Evolutionary conservation across 2,329 filamentous ascomycete genomes (phyloP).

Genomic region (Hortaea werneckii): DNA sequence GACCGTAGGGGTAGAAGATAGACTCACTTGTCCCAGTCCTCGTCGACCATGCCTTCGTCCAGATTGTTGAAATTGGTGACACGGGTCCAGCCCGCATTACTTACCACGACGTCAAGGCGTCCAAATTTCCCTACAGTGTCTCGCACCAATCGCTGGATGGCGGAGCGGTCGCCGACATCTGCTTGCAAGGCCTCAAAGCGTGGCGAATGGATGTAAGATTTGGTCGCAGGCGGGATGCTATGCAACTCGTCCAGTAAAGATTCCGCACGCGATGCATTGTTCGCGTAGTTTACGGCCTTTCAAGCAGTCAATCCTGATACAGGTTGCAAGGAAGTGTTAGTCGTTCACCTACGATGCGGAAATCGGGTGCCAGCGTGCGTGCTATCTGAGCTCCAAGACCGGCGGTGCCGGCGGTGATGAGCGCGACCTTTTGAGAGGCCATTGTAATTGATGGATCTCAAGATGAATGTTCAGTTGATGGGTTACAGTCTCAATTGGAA

Average conservation of each 20-base stretch:
- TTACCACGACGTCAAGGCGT: conserved; percentile 38
- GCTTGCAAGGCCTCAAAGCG: conserved; percentile 36
- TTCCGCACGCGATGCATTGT: conserved; percentile 33
- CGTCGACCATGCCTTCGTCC: conserved; percentile 45
- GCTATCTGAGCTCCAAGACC: conserved; percentile 40
- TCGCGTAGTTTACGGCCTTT: conserved; percentile 39
- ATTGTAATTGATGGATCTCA: conserved; percentile 4
- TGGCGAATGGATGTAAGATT: conserved; percentile 3
- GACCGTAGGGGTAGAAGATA: no score
- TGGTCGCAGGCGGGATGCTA: conserved; percentile 22
- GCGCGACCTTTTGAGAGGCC: conserved; percentile 34
- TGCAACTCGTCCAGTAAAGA: conserved; percentile 33
- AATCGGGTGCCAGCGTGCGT: conserved; percentile 37
- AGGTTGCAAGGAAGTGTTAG: not conserved
- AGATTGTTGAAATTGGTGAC: conserved; percentile 36
- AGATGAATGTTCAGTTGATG: no score
- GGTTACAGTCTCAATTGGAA: not conserved
- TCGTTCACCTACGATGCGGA: conserved; percentile 30
- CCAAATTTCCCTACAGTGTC: conserved; percentile 38
- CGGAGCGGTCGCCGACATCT: conserved; percentile 34
- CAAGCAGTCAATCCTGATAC: conserved; percentile 1
- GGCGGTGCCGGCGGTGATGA: conserved; percentile 40
- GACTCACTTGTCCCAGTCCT: conserved; percentile 43
- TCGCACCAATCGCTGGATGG: conserved; percentile 33
- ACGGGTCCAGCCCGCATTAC: conserved; percentile 30